phyloP scores from a whole-genome alignment of 2,329 filamentous ascomycete genomes.

The Stachybotrys elegans region DNA sequence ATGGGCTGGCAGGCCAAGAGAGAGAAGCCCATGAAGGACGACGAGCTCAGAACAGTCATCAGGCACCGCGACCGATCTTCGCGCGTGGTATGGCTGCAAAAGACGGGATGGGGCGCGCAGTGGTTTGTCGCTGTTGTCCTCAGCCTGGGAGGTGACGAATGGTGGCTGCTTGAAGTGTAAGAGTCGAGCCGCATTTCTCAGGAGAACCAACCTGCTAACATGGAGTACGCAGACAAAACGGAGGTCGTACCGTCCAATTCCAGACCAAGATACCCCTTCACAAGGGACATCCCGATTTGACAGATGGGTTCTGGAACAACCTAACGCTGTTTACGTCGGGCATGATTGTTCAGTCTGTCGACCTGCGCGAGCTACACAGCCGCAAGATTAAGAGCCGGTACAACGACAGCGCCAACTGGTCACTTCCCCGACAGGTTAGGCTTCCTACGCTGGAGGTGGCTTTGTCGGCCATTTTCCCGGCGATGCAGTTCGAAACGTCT shows the following conservation, averaged over 20 bases:
- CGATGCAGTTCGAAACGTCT: constrained; percentile 22
- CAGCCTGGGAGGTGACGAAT: constrained; percentile 68
- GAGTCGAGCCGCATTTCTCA: constrained; percentile 10
- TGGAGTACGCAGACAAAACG: no score
- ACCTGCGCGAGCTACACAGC: constrained; percentile 41
- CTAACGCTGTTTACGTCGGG: constrained; percentile 45
- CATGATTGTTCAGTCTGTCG: constrained; percentile 46
- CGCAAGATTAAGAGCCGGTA: constrained; percentile 35
- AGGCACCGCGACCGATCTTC: constrained; percentile 61
- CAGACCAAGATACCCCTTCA: constrained; percentile 38
- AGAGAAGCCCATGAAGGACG: constrained; percentile 41
- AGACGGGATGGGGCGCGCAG: constrained; percentile 62
- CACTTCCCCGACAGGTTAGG: constrained; percentile 36
- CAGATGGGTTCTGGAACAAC: constrained; percentile 47
- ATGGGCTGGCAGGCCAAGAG: constrained; percentile 56
- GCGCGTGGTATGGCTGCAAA: constrained; percentile 64
- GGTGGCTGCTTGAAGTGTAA: constrained; percentile 68
- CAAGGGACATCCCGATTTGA: constrained; percentile 37
- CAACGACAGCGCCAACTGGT: constrained; percentile 28
- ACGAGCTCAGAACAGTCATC: constrained; percentile 55
- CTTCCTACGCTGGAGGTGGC: constrained; percentile 44
- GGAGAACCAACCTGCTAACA: constrained; percentile 19
- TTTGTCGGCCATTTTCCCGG: constrained; percentile 40
- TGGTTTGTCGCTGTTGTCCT: constrained; percentile 72
- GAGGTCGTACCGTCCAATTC: constrained; percentile 21